Conservation (phyloP, 2,329 filamentous ascomycete species). For the Chaetomiaceae sp. region DNA sequence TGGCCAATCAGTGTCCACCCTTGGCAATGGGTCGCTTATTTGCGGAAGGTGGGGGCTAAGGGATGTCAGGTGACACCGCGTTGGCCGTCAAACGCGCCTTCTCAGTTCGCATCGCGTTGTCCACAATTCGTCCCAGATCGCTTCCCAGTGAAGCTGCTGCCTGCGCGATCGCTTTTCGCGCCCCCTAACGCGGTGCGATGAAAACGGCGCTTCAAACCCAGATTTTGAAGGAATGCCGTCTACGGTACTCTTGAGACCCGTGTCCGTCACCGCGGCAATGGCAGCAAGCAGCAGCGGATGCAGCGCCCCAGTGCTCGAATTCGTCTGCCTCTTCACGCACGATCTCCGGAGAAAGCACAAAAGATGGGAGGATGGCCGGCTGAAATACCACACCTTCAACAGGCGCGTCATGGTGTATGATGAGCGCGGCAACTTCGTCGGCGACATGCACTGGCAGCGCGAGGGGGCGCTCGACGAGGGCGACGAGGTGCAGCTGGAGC, state of each 20-base stretch:
- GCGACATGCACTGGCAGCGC: slow-evolving; percentile 75
- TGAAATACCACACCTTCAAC: slow-evolving; percentile 89
- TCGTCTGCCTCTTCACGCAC: slow-evolving; percentile 78
- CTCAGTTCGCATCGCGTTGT: no score
- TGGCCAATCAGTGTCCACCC: no score
- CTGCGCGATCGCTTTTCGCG: no score
- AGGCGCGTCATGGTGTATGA: slow-evolving; percentile 87
- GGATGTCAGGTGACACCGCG: no score
- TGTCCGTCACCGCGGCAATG: not conserved
- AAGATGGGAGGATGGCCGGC: slow-evolving; percentile 84
- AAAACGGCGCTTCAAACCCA: slow-evolving; percentile 1
- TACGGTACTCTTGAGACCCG: slow-evolving; percentile 15
- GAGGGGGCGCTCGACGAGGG: slow-evolving; percentile 67
- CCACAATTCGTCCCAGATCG: no score
- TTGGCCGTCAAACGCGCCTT: no score
- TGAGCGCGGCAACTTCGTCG: slow-evolving; percentile 70
- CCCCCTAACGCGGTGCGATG: not conserved
- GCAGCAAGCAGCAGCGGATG: slow-evolving; percentile 40
- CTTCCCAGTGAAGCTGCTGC: no score
- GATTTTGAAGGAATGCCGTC: slow-evolving; percentile 19
- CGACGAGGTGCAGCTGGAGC: slow-evolving; percentile 74
- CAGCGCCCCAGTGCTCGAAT: slow-evolving; percentile 73
- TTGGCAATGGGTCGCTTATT: no score
- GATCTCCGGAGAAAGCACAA: slow-evolving; percentile 84
- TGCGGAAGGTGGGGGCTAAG: no score